A percentile compares a stretch with the other conserved stretches of the same genome.
phyloP scores from a whole-genome alignment of 73 alveolate genomes.

The Breviolum minutum region DNA sequence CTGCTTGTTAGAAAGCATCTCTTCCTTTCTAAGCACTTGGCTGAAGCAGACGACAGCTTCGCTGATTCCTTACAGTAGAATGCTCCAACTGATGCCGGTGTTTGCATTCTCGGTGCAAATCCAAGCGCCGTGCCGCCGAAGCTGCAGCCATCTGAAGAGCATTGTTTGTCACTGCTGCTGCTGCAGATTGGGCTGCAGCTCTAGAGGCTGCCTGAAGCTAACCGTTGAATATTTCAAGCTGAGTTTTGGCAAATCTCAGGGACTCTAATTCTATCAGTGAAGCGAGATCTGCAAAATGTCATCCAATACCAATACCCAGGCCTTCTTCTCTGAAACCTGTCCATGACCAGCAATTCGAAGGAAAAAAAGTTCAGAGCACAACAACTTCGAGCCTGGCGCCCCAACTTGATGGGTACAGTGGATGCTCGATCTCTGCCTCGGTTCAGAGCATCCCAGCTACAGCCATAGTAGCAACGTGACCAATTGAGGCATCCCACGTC shows the following conservation, averaged over 20 bases:
- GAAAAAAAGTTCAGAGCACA: too few species aligned
- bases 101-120: not conserved
- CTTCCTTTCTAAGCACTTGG: not conserved
- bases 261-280: too few species aligned
- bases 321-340: constrained; percentile 51
- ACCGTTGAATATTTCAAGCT: not conserved
- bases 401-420: constrained; percentile 44
- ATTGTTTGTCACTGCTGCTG: constrained; percentile 59
- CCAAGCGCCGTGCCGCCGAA: constrained; percentile 47
- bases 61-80: constrained; percentile 8
- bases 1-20: not conserved
- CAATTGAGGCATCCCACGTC: not conserved
- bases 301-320: not conserved
- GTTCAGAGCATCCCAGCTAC: not conserved
- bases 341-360: not conserved
- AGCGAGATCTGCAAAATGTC: too few species aligned
- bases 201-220: not conserved
- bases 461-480: not conserved
- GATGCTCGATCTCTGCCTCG: constrained; percentile 59
- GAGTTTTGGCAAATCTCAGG: not conserved
- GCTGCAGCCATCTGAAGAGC: constrained; percentile 88
- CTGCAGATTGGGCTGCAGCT: constrained; percentile 30
- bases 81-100: too few species aligned
- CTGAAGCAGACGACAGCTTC: constrained; percentile 8
- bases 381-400: constrained; percentile 35